phyloP scores from a whole-genome alignment of 371 early-diverging fungal species.

The Mucor ambiguus region DNA sequence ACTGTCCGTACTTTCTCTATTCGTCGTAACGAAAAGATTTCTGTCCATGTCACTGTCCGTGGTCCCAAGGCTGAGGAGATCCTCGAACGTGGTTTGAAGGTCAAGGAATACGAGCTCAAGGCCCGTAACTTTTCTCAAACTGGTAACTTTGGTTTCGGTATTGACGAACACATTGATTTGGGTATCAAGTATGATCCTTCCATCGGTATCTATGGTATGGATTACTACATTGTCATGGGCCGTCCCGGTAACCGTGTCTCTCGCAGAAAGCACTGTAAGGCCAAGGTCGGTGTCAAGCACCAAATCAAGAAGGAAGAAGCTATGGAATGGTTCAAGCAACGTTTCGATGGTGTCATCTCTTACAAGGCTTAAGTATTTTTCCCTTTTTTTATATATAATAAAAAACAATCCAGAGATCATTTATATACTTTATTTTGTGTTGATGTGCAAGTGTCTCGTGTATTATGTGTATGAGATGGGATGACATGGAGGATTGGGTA shows the following conservation, averaged over 20 bases:
- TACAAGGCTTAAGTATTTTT: conserved; percentile 58
- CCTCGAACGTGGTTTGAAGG: conserved; percentile 99
- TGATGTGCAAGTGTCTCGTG: neutral
- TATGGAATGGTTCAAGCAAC: conserved; percentile 86
- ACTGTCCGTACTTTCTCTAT: conserved; percentile 99
- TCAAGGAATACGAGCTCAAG: conserved; percentile 99
- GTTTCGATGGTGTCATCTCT: conserved; percentile 88
- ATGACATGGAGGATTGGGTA: neutral
- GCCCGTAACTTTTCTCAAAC: conserved; percentile 96
- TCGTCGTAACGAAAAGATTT: conserved; percentile 99
- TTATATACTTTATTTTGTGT: neutral
- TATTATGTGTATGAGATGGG: neutral
- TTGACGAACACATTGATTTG: conserved; percentile 99
- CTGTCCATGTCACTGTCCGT: conserved; percentile 99
- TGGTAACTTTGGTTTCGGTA: conserved; percentile 99
- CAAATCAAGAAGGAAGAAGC: conserved; percentile 90
- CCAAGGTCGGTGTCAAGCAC: conserved; percentile 94
- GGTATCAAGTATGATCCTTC: conserved; percentile 99
- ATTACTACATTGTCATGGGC: conserved; percentile 98
- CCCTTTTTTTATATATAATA: neutral
- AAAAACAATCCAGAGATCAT: conserved; percentile 9
- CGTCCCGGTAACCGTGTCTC: conserved; percentile 98
- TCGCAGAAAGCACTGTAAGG: conserved; percentile 91
- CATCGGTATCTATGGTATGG: conserved; percentile 99
- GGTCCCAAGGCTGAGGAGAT: conserved; percentile 90